Evolutionary conservation across 805 yeast species (phyloP), one percentile per base, ranked within the genome.

Genomic region (Hemisphaericaspora nanyangensis): DNA sequence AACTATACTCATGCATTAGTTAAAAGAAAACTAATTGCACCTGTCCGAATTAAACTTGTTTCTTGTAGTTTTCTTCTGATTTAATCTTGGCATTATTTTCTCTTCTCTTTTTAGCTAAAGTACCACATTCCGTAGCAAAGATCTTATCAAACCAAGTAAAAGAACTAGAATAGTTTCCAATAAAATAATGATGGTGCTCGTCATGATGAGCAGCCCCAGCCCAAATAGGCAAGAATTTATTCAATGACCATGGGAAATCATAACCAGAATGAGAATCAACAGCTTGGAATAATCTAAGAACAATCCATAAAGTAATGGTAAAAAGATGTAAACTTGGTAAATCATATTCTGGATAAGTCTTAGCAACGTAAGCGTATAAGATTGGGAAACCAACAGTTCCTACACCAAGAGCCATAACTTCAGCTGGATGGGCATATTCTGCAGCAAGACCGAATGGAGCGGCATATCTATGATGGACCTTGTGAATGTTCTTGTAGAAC

Each of bases 121-220:
- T 81, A 44, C 95, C 95, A 49, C 91, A 86, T 65, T 87, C 95
- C n/a, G 99, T 90, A 60, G 83, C 82, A 51, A 91, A 70, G 47
- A 80, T 58, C 65, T 68, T 85, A 68, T 91, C 99, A 95, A 95
- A 89, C 87, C 95, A 86, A 69, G 97, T 82, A 77, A 91, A 93
- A 27, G 90, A 80, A 32, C 95, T 85, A 20, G 97, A 93, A 62
- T 88, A 91, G 65, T 90, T 89, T 50, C 98, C 98, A 52, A 88
- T 85, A 66, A 91, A 91, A 69, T 84, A 89, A 61, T 86, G 95
- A 63, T 91, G 99, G 61, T 91, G 99, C 65, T 86, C 86, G 65
- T 91, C 99, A 61, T 91, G 98, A 65, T 91, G 98, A 56, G 86
- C 96, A 17, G 97, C 96, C 49, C 98, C 98, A 4, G 97, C 95